Base-by-base conservation (phyloP, 2,329 filamentous ascomycete genomes). In the Phialophora expanda region DNA sequence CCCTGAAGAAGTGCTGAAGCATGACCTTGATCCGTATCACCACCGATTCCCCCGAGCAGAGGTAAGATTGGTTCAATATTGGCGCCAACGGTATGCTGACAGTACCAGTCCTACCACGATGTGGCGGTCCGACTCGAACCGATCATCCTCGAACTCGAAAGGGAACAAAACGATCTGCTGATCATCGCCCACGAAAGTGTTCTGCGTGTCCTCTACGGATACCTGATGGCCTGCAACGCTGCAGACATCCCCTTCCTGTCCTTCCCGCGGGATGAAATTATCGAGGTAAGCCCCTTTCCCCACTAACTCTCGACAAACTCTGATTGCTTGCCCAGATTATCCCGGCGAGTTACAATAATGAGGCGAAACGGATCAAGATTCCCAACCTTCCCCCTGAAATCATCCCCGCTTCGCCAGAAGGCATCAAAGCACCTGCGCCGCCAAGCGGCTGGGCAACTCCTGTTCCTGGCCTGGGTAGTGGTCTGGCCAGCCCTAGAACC, bases 111-210 rank as follows among this genome's bases (percentile, higher is more conserved):
- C 8, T 99, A 99, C 78, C 95, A 99, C 76, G 95, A 99, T 75
- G 88, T 99, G 51, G 95, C 95, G n/a, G 95, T 99, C 66, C 91
- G 95, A 24, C 87, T 99, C 55, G 95, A 99, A 77, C 96, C 95
- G 48, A 97, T 99, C 74, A 99, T 99, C 75, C 86, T 99, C 32
- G 95, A 99, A 77, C 86, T 99, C 14, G 95, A 99, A 81, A 89
- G 95, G 51, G 95, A 99, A 80, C 92, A 97, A 73, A 96, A 96
- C 71, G 95, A 99, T 76, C 85, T 99, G n/a, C 86, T 99, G 61
- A 97, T 99, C 75, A 97, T 99, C 72, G 95, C 95, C 0, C 95
- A 99, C 77, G 95, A 99, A 78, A 96, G 92, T 59, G 95, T 99
- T n/a, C 85, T 99, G 55, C 91, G 95, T 51, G 95, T 99, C 26